Percentiles rank a stretch among this genome's conserved stretches.
Conservation (phyloP, 164 flowering plant genomes). For the Aristolochia fimbriata region DNA sequence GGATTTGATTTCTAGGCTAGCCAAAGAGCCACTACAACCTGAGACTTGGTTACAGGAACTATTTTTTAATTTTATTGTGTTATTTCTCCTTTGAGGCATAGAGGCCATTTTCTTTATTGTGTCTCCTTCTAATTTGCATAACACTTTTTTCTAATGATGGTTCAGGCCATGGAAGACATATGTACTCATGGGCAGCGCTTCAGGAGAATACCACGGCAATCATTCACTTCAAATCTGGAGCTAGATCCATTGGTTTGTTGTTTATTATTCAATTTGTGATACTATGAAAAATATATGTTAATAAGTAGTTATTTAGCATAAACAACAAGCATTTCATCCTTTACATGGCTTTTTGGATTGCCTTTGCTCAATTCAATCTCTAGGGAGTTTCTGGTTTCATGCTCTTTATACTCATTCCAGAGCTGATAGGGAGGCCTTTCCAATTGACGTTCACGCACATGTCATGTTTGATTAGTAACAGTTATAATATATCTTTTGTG, state of each 20-base stretch:
- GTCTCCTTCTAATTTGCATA: neutral
- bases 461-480: too few species aligned
- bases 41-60: too few species aligned
- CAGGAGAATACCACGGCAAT: constrained; percentile 51
- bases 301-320: neutral
- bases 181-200: constrained; percentile 49
- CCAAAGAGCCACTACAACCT: neutral
- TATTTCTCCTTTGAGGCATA: neutral
- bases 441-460: too few species aligned
- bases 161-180: constrained; percentile 42
- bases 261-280: neutral
- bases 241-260: constrained; percentile 64
- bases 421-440: too few species aligned
- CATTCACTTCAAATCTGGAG: constrained; percentile 37
- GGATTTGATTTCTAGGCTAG: neutral
- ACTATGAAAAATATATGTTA: neutral
- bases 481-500: too few species aligned
- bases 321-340: neutral
- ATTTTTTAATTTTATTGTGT: neutral
- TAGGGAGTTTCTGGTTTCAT: too few species aligned
- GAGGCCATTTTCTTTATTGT: neutral
- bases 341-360: neutral
- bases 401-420: too few species aligned
- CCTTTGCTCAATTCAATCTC: neutral
- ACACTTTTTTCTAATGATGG: neutral